Evolutionary conservation across 495 filamentous ascomycete genomes (phyloP).

Genomic region (Penicillium atrosanguineum): DNA sequence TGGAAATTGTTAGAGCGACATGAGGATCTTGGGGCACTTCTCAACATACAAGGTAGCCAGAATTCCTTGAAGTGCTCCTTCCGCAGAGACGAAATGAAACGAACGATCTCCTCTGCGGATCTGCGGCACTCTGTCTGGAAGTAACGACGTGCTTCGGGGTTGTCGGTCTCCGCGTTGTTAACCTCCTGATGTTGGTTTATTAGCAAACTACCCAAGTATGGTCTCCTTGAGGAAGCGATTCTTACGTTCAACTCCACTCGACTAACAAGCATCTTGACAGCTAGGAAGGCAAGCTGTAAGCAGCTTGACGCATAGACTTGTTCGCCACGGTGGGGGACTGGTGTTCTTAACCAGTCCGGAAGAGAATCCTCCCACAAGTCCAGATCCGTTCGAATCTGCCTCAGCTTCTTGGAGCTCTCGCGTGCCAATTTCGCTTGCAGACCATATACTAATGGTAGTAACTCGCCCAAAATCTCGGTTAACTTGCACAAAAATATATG

Average conservation of each 20-base stretch:
- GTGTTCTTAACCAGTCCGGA: constrained; percentile 41
- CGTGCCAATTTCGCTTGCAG: constrained; percentile 39
- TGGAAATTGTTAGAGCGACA: constrained; percentile 15
- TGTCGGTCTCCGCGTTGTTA: constrained; percentile 42
- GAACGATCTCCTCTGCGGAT: constrained; percentile 51
- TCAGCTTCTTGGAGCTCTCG: constrained; percentile 40
- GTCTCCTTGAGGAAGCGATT: not conserved
- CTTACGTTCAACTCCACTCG: constrained; percentile 51
- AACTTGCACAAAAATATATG: constrained; percentile 52
- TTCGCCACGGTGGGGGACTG: constrained; percentile 27
- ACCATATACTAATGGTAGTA: constrained; percentile 51
- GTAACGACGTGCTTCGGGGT: constrained; percentile 45
- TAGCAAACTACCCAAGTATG: not conserved
- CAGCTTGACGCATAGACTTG: constrained; percentile 46
- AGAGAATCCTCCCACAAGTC: constrained; percentile 48
- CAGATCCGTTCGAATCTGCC: constrained; percentile 44
- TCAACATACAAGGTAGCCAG: constrained; percentile 45
- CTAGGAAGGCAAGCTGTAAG: constrained; percentile 50
- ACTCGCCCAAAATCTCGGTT: constrained; percentile 51
- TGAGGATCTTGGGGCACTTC: not conserved
- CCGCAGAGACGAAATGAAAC: constrained; percentile 47
- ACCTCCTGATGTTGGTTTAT: constrained; percentile 33
- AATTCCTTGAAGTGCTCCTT: constrained; percentile 48
- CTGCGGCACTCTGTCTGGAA: constrained; percentile 49
- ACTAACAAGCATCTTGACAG: constrained; percentile 51